A percentile compares a stretch with the other conserved stretches of the same genome.
These are phyloP conservation scores for Hyaloscypha bicolor DNA, from an alignment of 495 filamentous ascomycete species.

Conservation along the genomic window DNA sequence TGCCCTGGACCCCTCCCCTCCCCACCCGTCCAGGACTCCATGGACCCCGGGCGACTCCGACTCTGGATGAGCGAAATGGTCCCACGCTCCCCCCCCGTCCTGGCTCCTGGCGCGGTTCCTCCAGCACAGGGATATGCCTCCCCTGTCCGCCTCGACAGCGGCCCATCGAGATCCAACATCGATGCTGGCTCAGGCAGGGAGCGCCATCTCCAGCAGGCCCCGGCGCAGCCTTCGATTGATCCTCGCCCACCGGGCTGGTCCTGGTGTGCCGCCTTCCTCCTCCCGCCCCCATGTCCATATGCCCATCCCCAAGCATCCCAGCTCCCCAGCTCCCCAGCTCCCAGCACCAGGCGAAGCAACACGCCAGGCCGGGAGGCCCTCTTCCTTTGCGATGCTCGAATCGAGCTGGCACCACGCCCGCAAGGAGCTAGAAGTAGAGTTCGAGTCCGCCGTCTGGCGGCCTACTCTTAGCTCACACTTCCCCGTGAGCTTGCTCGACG, in stretches of 20 bases:
- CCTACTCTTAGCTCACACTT: background rate
- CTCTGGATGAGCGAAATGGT: background rate
- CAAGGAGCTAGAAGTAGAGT: background rate
- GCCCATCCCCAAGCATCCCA: background rate
- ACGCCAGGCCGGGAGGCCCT: background rate
- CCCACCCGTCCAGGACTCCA: background rate
- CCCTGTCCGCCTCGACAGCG: constrained; percentile 17
- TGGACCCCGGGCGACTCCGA: background rate
- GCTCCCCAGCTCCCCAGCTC: background rate
- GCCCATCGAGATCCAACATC: constrained; percentile 24
- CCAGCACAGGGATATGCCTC: constrained; percentile 1
- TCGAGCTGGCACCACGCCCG: background rate
- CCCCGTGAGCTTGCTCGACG: constrained; percentile 2
- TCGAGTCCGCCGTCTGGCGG: background rate
- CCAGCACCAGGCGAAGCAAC: background rate
- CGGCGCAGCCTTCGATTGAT: background rate
- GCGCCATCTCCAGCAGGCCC: constrained; percentile 6
- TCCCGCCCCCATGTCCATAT: background rate
- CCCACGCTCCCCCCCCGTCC: background rate
- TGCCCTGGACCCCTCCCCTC: no score
- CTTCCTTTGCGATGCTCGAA: background rate
- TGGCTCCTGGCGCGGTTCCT: constrained; percentile 1
- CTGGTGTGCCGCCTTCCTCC: background rate
- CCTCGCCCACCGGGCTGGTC: background rate
- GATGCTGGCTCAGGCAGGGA: constrained; percentile 11